A percentile compares a stretch with the other conserved stretches of the same genome.
Evolutionary conservation across 116 monocot species (phyloP).

Genomic region (Dioscorea cayenensis): DNA sequence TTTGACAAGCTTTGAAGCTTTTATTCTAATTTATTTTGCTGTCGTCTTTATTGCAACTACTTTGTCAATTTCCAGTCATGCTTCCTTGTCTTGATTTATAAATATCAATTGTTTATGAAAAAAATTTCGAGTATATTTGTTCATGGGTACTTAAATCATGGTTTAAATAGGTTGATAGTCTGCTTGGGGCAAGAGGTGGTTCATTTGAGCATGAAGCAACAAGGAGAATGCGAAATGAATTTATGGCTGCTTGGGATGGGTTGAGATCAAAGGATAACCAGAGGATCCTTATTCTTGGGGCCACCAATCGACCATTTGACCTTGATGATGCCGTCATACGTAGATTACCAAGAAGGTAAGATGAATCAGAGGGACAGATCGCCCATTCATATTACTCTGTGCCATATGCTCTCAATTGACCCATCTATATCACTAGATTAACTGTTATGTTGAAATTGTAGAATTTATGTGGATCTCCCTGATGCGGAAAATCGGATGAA

Average conservation of each 20-base stretch:
- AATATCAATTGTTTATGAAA: background rate
- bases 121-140: background rate
- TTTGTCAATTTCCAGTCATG: background rate
- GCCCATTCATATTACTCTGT: background rate
- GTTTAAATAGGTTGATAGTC: constrained; percentile 62
- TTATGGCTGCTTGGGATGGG: constrained; percentile 99
- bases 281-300: constrained; percentile 86
- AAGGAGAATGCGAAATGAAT: constrained; percentile 93
- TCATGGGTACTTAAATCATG: background rate
- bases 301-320: constrained; percentile 99
- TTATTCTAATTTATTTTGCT: background rate
- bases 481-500: constrained; percentile 81
- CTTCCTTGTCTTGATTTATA: background rate
- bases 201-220: constrained; percentile 96
- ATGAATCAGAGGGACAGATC: background rate
- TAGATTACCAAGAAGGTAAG: constrained; percentile 93
- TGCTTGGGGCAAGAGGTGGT: constrained; percentile 95
- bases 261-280: constrained; percentile 89
- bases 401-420: background rate
- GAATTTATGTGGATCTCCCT: constrained; percentile 92
- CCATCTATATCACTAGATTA: background rate
- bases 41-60: background rate
- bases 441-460: constrained; percentile 3
- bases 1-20: background rate
- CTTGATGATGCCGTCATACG: constrained; percentile 99